A percentile compares a stretch with the other conserved stretches of the same genome.
Evolutionary conservation across 352 stramenopile species (phyloP).

Genomic region (Globisporangium nagaii): DNA sequence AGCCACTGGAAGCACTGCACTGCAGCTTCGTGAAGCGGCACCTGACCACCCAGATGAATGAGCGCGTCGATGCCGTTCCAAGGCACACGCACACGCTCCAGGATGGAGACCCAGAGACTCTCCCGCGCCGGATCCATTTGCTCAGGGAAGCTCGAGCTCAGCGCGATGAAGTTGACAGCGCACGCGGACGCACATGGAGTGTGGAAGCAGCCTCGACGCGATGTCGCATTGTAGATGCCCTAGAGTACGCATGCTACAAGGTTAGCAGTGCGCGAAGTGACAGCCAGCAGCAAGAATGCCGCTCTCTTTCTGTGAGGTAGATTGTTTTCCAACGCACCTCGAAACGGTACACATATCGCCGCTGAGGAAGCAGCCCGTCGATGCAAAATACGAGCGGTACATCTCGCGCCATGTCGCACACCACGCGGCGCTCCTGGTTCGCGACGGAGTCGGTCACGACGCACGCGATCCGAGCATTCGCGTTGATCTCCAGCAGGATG

Average conservation of each 20-base stretch:
- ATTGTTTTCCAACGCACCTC: conserved; percentile 21
- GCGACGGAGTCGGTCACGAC: conserved; percentile 56
- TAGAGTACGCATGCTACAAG: conserved; percentile 11
- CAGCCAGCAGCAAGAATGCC: background rate
- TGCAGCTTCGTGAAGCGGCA: conserved; percentile 63
- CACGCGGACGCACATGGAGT: conserved; percentile 24
- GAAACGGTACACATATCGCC: conserved; percentile 66
- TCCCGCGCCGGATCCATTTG: conserved; percentile 48
- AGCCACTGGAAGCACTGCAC: conserved; percentile 61
- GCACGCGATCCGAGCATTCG: conserved; percentile 43
- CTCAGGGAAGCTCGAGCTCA: conserved; percentile 69
- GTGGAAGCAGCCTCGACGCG: conserved; percentile 53
- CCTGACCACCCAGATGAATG: conserved; percentile 67
- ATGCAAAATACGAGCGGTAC: conserved; percentile 46
- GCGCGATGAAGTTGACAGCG: conserved; percentile 41
- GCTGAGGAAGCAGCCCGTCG: conserved; percentile 32
- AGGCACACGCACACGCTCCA: conserved; percentile 36
- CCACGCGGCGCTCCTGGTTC: conserved; percentile 41
- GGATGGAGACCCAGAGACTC: conserved; percentile 53
- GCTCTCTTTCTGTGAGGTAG: background rate
- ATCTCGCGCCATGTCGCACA: conserved; percentile 19
- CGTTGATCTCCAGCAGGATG: conserved; percentile 66
- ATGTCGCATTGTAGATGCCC: conserved; percentile 50
- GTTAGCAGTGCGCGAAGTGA: too few species aligned
- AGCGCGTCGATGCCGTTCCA: conserved; percentile 74